These are phyloP conservation scores for Zygoascus bituminiphila DNA, from an alignment of 805 yeast species.

Conservation along the genomic window DNA sequence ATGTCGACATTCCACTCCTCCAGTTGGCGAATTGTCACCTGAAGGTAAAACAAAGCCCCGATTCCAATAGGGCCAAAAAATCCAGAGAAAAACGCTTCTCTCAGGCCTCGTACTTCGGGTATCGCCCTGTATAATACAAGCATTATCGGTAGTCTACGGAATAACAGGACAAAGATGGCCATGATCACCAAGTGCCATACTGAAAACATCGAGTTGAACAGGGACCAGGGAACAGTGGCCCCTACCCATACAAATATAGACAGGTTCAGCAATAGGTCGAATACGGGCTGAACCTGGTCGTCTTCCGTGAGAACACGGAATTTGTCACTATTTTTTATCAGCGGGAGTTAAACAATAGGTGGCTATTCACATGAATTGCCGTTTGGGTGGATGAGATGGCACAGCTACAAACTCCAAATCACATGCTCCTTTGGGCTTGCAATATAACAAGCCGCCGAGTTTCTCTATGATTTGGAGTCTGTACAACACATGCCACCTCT, in stretches of 20 bases:
- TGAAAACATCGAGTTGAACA: constrained; percentile 36
- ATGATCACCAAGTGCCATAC: constrained; percentile 31
- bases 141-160: constrained; percentile 30
- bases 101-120: constrained; percentile 55
- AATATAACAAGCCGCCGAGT: too few relatives aligned
- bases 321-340: constrained; percentile 35
- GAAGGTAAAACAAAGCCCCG: constrained; percentile 52
- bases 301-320: constrained; percentile 52
- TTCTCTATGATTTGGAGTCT: too few relatives aligned
- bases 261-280: constrained; percentile 57
- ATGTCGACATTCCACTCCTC: constrained; percentile 21
- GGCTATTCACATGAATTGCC: not conserved
- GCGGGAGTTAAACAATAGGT: not conserved
- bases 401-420: too few relatives aligned
- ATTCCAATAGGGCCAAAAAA: constrained; percentile 75
- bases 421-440: too few relatives aligned
- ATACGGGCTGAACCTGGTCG: constrained; percentile 54
- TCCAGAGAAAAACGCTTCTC: constrained; percentile 64
- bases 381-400: not conserved
- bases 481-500: too few relatives aligned
- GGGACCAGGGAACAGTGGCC: constrained; percentile 61
- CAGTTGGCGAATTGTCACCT: constrained; percentile 35
- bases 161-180: constrained; percentile 26
- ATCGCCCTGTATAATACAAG: constrained; percentile 45
- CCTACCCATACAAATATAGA: constrained; percentile 65